Evolutionary conservation across 768 basidiomycete genomes (phyloP).

Genomic region (Scleroderma citrinum): DNA sequence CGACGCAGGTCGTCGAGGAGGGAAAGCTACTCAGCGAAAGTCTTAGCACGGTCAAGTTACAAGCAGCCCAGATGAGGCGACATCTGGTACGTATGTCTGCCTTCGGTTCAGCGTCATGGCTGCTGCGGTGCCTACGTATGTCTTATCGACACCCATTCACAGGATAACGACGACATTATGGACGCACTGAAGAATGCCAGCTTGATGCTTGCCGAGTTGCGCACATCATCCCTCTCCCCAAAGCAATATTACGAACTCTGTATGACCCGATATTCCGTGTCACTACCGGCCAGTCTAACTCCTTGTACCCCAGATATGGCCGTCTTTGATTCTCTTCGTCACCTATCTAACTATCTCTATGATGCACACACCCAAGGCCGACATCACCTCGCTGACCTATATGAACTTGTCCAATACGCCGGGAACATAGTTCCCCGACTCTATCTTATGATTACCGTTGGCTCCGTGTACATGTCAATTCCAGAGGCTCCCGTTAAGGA

Average conservation of each 20-base stretch:
- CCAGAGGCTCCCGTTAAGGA: constrained; percentile 97
- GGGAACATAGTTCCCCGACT: constrained; percentile 92
- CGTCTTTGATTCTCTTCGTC: constrained; percentile 93
- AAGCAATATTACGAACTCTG: constrained; percentile 99
- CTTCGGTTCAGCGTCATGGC: not conserved
- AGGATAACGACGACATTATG: constrained; percentile 98
- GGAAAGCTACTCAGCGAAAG: constrained; percentile 83
- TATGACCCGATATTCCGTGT: constrained; percentile 31
- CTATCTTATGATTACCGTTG: constrained; percentile 99
- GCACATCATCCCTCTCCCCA: constrained; percentile 88
- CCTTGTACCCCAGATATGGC: constrained; percentile 72
- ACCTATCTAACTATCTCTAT: constrained; percentile 93
- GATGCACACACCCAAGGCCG: constrained; percentile 89
- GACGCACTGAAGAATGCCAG: constrained; percentile 97
- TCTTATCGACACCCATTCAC: not conserved
- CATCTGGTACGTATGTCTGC: constrained; percentile 59
- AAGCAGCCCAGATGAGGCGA: constrained; percentile 93
- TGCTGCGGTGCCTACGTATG: not conserved
- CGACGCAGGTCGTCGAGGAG: constrained; percentile 57
- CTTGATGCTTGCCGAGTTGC: constrained; percentile 92
- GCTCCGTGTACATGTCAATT: constrained; percentile 98
- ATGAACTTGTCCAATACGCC: constrained; percentile 99
- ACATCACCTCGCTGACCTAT: constrained; percentile 96
- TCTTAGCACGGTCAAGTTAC: constrained; percentile 79
- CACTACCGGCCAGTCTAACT: not conserved